These are phyloP conservation scores for Diaporthe sp. DNA, from an alignment of 2,329 filamentous ascomycete species.

Conservation along the genomic window DNA sequence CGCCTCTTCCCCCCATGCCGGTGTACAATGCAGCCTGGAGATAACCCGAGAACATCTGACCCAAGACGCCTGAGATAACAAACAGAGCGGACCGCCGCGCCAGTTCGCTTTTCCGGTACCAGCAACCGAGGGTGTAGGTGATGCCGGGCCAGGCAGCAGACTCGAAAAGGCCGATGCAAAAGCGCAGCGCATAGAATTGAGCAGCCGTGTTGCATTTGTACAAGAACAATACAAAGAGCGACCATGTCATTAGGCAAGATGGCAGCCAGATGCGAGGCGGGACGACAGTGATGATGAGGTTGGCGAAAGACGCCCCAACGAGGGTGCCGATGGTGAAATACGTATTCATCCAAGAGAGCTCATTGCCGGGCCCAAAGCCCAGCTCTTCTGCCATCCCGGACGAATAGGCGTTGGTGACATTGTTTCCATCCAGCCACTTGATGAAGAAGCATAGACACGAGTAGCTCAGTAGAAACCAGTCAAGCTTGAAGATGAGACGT, in stretches of 20 bases:
- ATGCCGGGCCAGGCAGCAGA: slow-evolving; percentile 63
- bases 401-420: slow-evolving; percentile 63
- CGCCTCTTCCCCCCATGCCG: slow-evolving; percentile 52
- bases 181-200: slow-evolving; percentile 63
- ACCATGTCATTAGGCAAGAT: slow-evolving; percentile 54
- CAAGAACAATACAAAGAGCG: slow-evolving; percentile 56
- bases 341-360: slow-evolving; percentile 61
- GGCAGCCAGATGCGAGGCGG: slow-evolving; percentile 59
- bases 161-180: slow-evolving; percentile 68
- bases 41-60: slow-evolving; percentile 54
- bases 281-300: slow-evolving; percentile 59
- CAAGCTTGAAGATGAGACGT: slow-evolving; percentile 62
- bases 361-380: slow-evolving; percentile 55
- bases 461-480: slow-evolving; percentile 59
- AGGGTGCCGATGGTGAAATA: slow-evolving; percentile 63
- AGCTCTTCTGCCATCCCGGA: slow-evolving; percentile 63
- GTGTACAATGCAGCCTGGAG: slow-evolving; percentile 51
- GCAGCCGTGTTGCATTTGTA: slow-evolving; percentile 54
- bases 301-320: slow-evolving; percentile 58
- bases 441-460: slow-evolving; percentile 62
- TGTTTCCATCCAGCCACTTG: slow-evolving; percentile 61
- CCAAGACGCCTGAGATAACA: slow-evolving; percentile 68
- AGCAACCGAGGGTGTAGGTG: slow-evolving; percentile 65
- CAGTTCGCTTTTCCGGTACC: slow-evolving; percentile 71
- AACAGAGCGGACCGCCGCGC: slow-evolving; percentile 69